A percentile compares a stretch with the other conserved stretches of the same genome.
These are phyloP conservation scores for Trametes cingulata DNA, from an alignment of 768 basidiomycete genomes.

Conservation along the genomic window DNA sequence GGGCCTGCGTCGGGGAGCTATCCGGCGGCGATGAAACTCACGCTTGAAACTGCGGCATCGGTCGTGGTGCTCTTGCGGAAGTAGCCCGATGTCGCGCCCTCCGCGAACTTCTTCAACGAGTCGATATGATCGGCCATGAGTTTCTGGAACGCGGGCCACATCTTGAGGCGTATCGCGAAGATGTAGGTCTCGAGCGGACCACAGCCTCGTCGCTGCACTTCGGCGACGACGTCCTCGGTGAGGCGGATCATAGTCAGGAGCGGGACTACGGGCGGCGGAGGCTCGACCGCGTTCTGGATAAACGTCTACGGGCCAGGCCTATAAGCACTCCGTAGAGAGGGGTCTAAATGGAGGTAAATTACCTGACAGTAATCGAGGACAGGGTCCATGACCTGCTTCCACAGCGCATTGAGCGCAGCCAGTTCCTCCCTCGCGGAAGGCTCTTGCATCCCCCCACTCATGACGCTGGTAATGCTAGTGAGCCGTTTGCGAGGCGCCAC, in stretches of 20 bases:
- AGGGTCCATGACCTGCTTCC: constrained; percentile 94
- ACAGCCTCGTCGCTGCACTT: constrained; percentile 77
- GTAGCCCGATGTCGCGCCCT: constrained; percentile 62
- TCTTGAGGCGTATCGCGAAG: constrained; percentile 74
- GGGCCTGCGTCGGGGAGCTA: too few relatives aligned
- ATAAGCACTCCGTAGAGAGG: neutral
- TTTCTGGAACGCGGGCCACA: constrained; percentile 96
- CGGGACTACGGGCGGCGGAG: constrained; percentile 70
- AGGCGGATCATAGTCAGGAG: constrained; percentile 91
- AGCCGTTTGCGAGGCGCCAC: constrained; percentile 21
- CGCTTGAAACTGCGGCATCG: constrained; percentile 57
- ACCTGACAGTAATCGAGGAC: constrained; percentile 85
- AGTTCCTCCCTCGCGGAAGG: constrained; percentile 53
- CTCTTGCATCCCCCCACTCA: constrained; percentile 8
- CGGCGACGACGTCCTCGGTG: constrained; percentile 74
- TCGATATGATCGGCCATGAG: constrained; percentile 84
- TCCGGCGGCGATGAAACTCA: too few relatives aligned
- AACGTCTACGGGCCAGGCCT: constrained; percentile 52
- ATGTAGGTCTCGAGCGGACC: constrained; percentile 81
- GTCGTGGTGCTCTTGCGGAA: constrained; percentile 65
- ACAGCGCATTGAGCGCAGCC: constrained; percentile 60
- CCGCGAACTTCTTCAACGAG: constrained; percentile 78
- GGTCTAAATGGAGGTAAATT: constrained; percentile 21
- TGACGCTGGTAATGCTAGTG: constrained; percentile 26
- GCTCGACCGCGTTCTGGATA: constrained; percentile 65